Evolutionary conservation across 192 early-diverging fungal species (phyloP), one percentile per base, ranked within the genome.

Genomic region (Blastocladiella britannica): DNA sequence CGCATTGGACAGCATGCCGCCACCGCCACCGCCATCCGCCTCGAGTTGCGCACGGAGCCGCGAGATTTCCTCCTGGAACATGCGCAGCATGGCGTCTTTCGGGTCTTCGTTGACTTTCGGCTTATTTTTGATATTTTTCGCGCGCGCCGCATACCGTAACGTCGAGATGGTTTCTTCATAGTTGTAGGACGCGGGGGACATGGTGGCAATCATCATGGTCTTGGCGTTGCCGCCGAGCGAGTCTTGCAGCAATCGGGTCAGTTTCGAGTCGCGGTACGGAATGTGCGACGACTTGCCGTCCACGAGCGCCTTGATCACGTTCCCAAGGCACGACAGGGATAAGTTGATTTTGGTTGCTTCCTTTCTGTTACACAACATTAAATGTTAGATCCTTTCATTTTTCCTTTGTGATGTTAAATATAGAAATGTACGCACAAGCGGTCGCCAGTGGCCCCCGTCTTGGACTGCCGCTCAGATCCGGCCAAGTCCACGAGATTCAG

Each of bases 401-500:
- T 73, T 0, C 76, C 76, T n/a, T 51, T 18, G 51, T 18, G n/a
- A 51, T 18, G n/a, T 51, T 18, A 51, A 51, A 51, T 51, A 51
- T 18, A 51, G n/a, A 51, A 51, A 18, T 51, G 18, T 18, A 51
- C 18, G n/a, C n/a, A 51, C 15, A 54, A 26, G 27, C 55, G 53
- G 37, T 60, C 53, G 31, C 58, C 62, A 0, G 74, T 76, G 7
- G 79, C 79, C 6, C 76, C 77, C 8, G 79, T 81, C 56, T 81
- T 81, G 57, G 60, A 59, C 60, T 81, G 79, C 37, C 79, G 55
- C 58, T 81, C 79, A 2, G 65, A 68, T 4, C 79, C 79, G 25
- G 79, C 79, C 29, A 88, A 63, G 66, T 88, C 86, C 31, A 88
- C 85, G 29, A 88, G 76, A 56, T 74, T 78, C 54, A 88, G 64